phyloP scores from a whole-genome alignment of 805 yeast genomes.

The Ogataea henricii region DNA sequence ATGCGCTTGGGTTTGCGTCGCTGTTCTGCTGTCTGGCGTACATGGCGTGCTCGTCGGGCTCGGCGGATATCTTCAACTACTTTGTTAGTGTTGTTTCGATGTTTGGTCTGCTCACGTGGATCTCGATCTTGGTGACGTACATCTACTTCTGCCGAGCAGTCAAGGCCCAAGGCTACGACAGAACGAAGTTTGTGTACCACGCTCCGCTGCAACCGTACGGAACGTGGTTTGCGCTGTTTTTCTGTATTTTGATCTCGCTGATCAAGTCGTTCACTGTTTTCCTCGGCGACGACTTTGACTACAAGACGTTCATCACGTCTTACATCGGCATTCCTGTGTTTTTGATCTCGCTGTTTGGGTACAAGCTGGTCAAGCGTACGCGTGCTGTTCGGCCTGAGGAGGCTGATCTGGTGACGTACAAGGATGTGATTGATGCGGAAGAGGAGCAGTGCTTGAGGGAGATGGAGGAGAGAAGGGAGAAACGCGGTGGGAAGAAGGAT shows the following conservation, averaged over 20 bases:
- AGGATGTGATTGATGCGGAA: slow-evolving; percentile 56
- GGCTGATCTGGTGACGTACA: slow-evolving; percentile 61
- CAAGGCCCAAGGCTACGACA: slow-evolving; percentile 64
- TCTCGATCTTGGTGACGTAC: slow-evolving; percentile 67
- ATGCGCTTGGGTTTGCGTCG: slow-evolving; percentile 52
- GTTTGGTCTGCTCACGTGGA: slow-evolving; percentile 76
- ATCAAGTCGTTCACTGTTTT: slow-evolving; percentile 76
- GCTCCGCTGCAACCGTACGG: slow-evolving; percentile 76
- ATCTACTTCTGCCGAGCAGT: slow-evolving; percentile 65
- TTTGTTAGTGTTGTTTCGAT: slow-evolving; percentile 78
- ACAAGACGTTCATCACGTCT: slow-evolving; percentile 72
- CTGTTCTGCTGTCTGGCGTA: slow-evolving; percentile 65
- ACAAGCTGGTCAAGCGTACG: slow-evolving; percentile 57
- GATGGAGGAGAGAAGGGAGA: slow-evolving; percentile 18
- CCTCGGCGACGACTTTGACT: slow-evolving; percentile 51
- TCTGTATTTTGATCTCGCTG: slow-evolving; percentile 57
- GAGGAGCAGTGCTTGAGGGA: slow-evolving; percentile 40
- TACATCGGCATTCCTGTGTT: slow-evolving; percentile 75
- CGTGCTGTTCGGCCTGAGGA: slow-evolving; percentile 52
- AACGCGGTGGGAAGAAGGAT: slow-evolving; percentile 21
- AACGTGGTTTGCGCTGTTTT: slow-evolving; percentile 54
- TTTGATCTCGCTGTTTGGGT: slow-evolving; percentile 54
- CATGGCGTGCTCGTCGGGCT: slow-evolving; percentile 62
- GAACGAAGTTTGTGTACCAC: slow-evolving; percentile 54
- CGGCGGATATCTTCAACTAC: slow-evolving; percentile 61